Evolutionary conservation across 75 land plant species (phyloP).

Genomic region (Isoetes taiwanensis): DNA sequence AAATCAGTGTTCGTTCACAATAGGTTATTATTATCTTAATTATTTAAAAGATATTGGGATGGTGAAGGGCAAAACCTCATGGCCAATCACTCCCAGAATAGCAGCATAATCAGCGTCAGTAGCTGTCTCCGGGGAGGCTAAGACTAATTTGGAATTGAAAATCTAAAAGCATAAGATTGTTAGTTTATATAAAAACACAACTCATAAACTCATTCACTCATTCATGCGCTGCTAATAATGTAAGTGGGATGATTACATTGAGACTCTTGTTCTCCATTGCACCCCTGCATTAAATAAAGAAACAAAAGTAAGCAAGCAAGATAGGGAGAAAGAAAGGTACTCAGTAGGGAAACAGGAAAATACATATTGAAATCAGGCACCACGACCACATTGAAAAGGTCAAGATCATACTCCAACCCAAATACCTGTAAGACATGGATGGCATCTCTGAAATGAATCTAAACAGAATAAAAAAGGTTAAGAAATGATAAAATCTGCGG

Average conservation of each 20-base stretch:
- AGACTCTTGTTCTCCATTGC: slow-evolving; percentile 98
- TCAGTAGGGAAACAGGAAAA: slow-evolving; percentile 7
- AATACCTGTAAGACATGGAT: slow-evolving; percentile 44
- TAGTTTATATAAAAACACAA: neutral
- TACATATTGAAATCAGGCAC: slow-evolving; percentile 99
- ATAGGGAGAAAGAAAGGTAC: neutral
- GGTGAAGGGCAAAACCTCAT: slow-evolving; percentile 42
- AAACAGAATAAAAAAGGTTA: neutral
- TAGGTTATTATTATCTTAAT: neutral
- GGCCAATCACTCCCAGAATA: slow-evolving; percentile 90
- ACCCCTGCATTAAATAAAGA: slow-evolving; percentile 45
- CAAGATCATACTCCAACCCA: slow-evolving; percentile 96
- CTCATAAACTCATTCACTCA: neutral
- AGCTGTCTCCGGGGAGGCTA: slow-evolving; percentile 95
- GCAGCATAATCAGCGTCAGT: slow-evolving; percentile 89
- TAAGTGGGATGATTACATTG: slow-evolving; percentile 37
- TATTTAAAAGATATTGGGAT: neutral
- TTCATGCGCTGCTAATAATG: neutral
- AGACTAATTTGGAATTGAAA: slow-evolving; percentile 88
- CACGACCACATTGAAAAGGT: slow-evolving; percentile 94
- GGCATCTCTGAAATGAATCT: neutral
- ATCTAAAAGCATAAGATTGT: slow-evolving; percentile 31
- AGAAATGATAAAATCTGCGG: neutral
- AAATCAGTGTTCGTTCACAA: neutral
- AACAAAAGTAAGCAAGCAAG: neutral